phyloP scores from a whole-genome alignment of 2,329 filamentous ascomycete species.

The Alternaria consortialis region DNA sequence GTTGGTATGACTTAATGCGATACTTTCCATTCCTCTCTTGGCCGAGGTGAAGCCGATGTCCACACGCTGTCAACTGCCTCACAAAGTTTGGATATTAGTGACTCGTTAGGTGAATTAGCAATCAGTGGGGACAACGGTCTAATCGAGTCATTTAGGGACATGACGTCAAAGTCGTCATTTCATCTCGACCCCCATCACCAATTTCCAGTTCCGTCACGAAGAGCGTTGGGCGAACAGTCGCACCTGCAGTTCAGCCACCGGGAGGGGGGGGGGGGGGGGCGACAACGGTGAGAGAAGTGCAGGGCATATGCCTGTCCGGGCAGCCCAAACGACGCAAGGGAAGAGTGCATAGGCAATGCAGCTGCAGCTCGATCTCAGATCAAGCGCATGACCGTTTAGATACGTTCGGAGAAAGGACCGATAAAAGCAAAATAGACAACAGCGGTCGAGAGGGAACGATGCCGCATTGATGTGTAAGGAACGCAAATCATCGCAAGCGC shows the following conservation, averaged over 20 bases:
- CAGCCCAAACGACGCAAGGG: neutral
- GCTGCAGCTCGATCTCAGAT: neutral
- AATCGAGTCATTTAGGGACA: neutral
- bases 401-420: neutral
- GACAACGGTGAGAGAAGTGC: neutral
- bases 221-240: constrained; percentile 3
- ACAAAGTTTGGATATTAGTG: neutral
- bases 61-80: constrained; percentile 1
- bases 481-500: neutral
- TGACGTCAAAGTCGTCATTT: neutral
- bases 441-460: neutral
- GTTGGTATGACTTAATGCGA: neutral
- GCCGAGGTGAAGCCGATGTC: neutral
- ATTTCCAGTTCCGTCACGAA: neutral
- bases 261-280: too few species aligned
- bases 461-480: neutral
- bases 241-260: neutral
- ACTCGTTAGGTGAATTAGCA: neutral
- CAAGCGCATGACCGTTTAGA: neutral
- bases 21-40: neutral
- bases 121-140: neutral
- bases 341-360: constrained; percentile 1
- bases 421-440: neutral
- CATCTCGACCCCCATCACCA: neutral
- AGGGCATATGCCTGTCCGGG: neutral